Base-by-base conservation (phyloP, 805 yeast species). In the Kazachstania martiniae region DNA sequence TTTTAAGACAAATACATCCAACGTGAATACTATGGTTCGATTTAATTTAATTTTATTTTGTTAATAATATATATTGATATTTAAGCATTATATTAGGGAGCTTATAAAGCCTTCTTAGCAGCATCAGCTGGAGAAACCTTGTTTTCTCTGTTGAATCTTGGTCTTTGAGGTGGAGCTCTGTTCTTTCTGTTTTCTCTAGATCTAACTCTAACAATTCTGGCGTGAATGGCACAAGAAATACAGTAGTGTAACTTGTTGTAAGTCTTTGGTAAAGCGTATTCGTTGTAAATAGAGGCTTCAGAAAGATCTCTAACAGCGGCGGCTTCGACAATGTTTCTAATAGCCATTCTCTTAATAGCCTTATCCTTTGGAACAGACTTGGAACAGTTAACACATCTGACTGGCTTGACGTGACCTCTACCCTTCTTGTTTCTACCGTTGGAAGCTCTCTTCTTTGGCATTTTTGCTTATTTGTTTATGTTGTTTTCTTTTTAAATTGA, bases 361-460 rank as follows among this genome's bases (percentile, higher is more conserved):
- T 91, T 91, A 70, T 91, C 99, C 83, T 91, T 91, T 67, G 98
- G 96, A 61, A 91, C 95, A 76, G 94, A 84, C 72, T 94, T 85
- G 61, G 95, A 82, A 74, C 99, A 91, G 95, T 91, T 91, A 65
- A 86, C 82, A 78, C 99, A 91, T 82, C 99, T 87, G 63, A 89
- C 96, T 67, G 95, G 94, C 72, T 83, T 84, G 71, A 84, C 95
- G 95, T 91, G 97, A 68, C 99, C 99, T 85, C 99, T 91, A 68
- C 97, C 97, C 77, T 86, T 87, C 93, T 91, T 91, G 93, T 91
- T 91, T 79, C 99, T 89, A 80, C 99, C 99, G 96, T 87, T 86
- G 91, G 96, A 86, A 71, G 97, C 86, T 87, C 99, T 89, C 97
- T 91, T 91, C 85, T 91, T 91, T 72, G 98, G 97, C 99, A 91